A percentile compares a stretch with the other conserved stretches of the same genome.
Evolutionary conservation across 176 grass and related monocot species (phyloP).

Genomic region (Puya raimondii): DNA sequence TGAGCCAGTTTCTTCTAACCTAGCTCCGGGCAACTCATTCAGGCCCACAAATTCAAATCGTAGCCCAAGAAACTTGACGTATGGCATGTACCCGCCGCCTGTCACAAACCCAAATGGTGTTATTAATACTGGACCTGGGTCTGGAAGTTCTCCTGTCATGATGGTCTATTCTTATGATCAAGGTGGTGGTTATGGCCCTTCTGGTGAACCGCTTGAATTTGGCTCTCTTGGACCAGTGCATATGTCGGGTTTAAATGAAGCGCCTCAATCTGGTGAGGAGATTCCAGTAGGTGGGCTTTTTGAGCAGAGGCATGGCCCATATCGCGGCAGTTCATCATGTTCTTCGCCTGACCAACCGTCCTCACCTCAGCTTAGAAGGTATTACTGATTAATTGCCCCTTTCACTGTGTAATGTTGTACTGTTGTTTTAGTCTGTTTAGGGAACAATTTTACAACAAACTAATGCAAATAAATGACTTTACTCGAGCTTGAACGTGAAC

Average conservation of each 20-base stretch:
- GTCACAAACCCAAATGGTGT: slow-evolving; percentile 37
- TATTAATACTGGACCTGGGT: slow-evolving; percentile 14
- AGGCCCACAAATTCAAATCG: slow-evolving; percentile 33
- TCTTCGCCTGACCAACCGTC: slow-evolving; percentile 74
- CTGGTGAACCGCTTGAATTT: slow-evolving; percentile 56
- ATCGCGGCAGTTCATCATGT: slow-evolving; percentile 45
- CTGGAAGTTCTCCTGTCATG: slow-evolving; percentile 30
- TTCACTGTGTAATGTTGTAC: slow-evolving; percentile 7
- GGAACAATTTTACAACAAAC: no score
- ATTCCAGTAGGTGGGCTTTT: slow-evolving; percentile 35
- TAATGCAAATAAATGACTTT: no score
- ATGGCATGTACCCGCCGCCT: slow-evolving; percentile 47
- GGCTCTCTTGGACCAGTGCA: slow-evolving; percentile 50
- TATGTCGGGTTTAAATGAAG: slow-evolving; percentile 29
- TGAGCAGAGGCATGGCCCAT: slow-evolving; percentile 41
- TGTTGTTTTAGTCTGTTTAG: background rate
- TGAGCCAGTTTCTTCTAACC: slow-evolving; percentile 37
- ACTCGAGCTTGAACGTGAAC: no score
- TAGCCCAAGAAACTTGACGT: slow-evolving; percentile 28
- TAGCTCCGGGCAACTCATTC: slow-evolving; percentile 28
- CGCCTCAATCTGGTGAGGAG: slow-evolving; percentile 16
- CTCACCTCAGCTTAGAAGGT: slow-evolving; percentile 49
- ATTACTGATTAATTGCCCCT: slow-evolving; percentile 15
- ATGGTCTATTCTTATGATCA: slow-evolving; percentile 49
- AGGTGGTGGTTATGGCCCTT: slow-evolving; percentile 27